phyloP scores from a whole-genome alignment of 1,284 basidiomycete species.

The Ustilago hordei region DNA sequence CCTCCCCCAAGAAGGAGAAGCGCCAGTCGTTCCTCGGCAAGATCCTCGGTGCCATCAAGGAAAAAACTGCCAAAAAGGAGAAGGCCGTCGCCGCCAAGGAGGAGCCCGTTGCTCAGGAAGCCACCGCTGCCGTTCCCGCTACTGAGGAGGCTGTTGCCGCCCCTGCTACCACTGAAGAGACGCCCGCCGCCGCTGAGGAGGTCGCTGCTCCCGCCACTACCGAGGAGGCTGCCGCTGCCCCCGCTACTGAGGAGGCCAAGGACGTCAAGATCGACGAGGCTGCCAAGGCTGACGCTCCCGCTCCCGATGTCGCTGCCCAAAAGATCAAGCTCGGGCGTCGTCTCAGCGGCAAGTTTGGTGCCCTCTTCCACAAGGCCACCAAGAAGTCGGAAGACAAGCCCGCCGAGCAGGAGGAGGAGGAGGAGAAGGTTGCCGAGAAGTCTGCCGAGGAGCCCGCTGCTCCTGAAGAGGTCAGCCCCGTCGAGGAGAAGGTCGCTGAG shows the following conservation, averaged over 20 bases:
- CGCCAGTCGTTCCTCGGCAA: constrained; percentile 56
- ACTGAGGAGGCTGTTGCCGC: constrained; percentile 28
- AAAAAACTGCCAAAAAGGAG: constrained; percentile 56
- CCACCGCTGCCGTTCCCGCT: constrained; percentile 33
- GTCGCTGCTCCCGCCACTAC: constrained; percentile 32
- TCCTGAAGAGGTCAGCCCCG: constrained; percentile 26
- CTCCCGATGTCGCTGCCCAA: constrained; percentile 53
- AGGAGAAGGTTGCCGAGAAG: constrained; percentile 40
- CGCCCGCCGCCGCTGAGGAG: constrained; percentile 33
- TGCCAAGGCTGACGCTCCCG: constrained; percentile 54
- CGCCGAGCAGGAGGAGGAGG: constrained; percentile 29
- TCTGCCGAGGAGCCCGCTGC: constrained; percentile 24
- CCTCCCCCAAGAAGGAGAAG: constrained; percentile 64
- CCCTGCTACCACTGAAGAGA: constrained; percentile 28
- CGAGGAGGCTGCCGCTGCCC: constrained; percentile 21
- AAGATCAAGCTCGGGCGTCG: constrained; percentile 62
- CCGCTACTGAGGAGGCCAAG: constrained; percentile 46
- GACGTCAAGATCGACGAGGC: constrained; percentile 61
- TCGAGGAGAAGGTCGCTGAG: constrained; percentile 49
- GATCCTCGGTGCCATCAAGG: constrained; percentile 56
- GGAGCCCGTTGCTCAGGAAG: constrained; percentile 42
- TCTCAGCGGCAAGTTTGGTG: constrained; percentile 57
- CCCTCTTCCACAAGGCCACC: constrained; percentile 58
- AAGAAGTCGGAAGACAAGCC: constrained; percentile 53
- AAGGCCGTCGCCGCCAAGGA: constrained; percentile 38